phyloP scores from a whole-genome alignment of 2,329 filamentous ascomycete species.

The Penicillium sp. region DNA sequence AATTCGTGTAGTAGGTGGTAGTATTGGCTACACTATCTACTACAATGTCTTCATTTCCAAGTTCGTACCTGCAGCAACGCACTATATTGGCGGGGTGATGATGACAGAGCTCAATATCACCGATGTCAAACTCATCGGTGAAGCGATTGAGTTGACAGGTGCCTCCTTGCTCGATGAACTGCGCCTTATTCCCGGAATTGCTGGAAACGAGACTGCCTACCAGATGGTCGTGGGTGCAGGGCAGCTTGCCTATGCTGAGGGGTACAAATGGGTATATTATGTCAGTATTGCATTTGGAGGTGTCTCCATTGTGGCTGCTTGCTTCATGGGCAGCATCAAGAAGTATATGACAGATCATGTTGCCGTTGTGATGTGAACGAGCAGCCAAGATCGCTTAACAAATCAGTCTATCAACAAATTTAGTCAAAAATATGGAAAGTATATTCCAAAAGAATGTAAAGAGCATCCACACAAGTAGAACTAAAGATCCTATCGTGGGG shows the following conservation, averaged over 20 bases:
- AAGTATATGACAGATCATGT: constrained; percentile 62
- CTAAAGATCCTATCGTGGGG: constrained; percentile 4
- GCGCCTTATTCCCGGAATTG: constrained; percentile 54
- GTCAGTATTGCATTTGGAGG: constrained; percentile 64
- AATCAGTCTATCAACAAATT: too few relatives aligned
- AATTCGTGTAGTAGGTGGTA: constrained; percentile 69
- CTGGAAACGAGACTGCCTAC: constrained; percentile 53
- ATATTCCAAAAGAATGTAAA: too few relatives aligned
- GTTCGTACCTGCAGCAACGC: constrained; percentile 47
- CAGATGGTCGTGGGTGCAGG: constrained; percentile 58
- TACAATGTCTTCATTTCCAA: constrained; percentile 55
- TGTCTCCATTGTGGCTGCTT: constrained; percentile 58
- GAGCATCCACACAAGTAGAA: too few relatives aligned
- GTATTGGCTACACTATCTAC: constrained; percentile 63
- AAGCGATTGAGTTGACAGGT: constrained; percentile 57
- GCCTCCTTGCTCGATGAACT: constrained; percentile 55
- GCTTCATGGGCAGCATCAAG: constrained; percentile 62
- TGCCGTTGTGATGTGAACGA: constrained; percentile 50
- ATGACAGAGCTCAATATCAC: constrained; percentile 53
- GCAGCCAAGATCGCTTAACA: neutral
- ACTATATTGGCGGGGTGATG: constrained; percentile 57
- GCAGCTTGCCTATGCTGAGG: constrained; percentile 58
- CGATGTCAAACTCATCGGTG: constrained; percentile 47
- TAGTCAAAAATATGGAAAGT: too few relatives aligned
- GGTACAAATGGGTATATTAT: constrained; percentile 65